Base-by-base conservation (phyloP, 495 filamentous ascomycete genomes). In the Aspergillus panamensis region DNA sequence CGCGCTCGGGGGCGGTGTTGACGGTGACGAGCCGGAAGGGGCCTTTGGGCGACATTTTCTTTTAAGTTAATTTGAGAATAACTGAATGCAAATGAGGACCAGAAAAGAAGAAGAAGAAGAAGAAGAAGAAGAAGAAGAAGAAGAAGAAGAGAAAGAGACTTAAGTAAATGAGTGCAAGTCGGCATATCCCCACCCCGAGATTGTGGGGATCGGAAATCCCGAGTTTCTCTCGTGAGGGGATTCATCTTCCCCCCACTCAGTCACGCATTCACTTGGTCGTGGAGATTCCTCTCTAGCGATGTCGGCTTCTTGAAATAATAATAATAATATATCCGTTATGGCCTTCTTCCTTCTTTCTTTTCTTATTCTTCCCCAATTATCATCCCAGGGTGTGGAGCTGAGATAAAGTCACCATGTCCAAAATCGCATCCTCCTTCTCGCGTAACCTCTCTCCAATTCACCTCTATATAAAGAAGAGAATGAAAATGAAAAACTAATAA, bases 1-100 rank as follows among this genome's bases (percentile, higher is more conserved):
- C 86, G 31, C 86, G 79, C 58, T 86, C 84, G 8, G 86, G 86
- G 1, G 78, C 84, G 45, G 80, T 89, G 74, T 88, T 88, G 62
- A 89, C 85, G 10, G 84, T 87, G 47, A 86, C 80, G 19, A 89
- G 80, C 51, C 69, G 79, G 69, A 77, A 88, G 16, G 83, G 82
- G 33, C 82, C 83, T 61, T 82, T 78, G 8, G 72, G 82, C 68
- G 76, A 68, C 70, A 77, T 78, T 35, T 17, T 68, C 64, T 63
- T 47, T 33, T n/a, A n/a, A n/a, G n/a, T n/a, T n/a, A n/a, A n/a
- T n/a, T n/a, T n/a, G n/a, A n/a, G n/a, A n/a, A n/a, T n/a, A n/a
- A n/a, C n/a, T n/a, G n/a, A n/a, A n/a, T n/a, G n/a, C n/a, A n/a
- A n/a, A n/a, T n/a, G n/a, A n/a, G n/a, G n/a, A n/a, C n/a, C n/a